These are phyloP conservation scores for Adiantum capillusveneris DNA, from an alignment of 75 land plant genomes.

Conservation along the genomic window DNA sequence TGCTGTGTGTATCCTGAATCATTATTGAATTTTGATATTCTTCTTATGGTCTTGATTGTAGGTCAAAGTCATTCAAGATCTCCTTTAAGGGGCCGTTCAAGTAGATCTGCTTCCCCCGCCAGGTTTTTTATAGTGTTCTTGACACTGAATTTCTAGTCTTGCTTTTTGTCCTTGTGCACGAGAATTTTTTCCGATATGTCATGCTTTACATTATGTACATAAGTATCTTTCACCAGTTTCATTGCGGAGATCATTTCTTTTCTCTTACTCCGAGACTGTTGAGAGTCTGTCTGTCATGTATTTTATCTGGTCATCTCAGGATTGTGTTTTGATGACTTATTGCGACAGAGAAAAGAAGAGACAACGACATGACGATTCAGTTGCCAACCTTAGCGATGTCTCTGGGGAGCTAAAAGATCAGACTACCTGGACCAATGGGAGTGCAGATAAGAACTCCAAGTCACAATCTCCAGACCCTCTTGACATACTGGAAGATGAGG, in stretches of 20 bases:
- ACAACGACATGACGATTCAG: conserved; percentile 23
- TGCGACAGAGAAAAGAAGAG: conserved; percentile 32
- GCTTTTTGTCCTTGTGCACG: no score
- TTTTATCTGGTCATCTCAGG: background rate
- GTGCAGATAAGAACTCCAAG: conserved; percentile 19
- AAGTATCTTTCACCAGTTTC: no score
- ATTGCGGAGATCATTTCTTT: no score
- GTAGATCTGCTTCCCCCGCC: conserved; percentile 19
- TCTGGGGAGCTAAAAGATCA: conserved; percentile 30
- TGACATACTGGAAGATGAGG: conserved; percentile 45
- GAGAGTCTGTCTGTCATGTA: no score
- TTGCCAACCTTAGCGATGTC: conserved; percentile 34
- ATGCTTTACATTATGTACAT: no score
- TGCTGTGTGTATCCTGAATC: no score
- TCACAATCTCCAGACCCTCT: conserved; percentile 18
- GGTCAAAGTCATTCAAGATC: conserved; percentile 44
- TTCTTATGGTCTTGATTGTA: conserved; percentile 16
- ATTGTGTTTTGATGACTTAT: background rate
- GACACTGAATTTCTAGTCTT: no score
- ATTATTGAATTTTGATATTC: no score
- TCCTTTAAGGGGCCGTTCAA: conserved; percentile 28
- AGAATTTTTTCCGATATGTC: no score
- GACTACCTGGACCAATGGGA: conserved; percentile 17
- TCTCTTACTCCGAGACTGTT: no score
- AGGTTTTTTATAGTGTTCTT: no score